Base-by-base conservation (phyloP, 768 basidiomycete genomes). In the Suillus clintonianus region DNA sequence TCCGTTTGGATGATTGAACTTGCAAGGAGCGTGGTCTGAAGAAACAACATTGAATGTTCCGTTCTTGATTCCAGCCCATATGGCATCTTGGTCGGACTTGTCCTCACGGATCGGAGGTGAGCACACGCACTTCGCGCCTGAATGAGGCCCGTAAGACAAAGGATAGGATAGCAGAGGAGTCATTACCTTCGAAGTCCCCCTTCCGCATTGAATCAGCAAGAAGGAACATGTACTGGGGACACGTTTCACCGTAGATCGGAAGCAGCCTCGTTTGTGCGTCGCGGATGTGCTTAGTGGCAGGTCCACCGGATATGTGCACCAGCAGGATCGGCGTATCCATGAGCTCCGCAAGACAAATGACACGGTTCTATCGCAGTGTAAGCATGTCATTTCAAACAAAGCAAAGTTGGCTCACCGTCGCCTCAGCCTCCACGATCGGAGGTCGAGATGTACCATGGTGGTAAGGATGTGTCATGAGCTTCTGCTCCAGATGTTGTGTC, bases 21-120 rank as follows among this genome's bases (percentile, higher is more conserved):
- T 71, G 59, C 65, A 70, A 6, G 77, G 75, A 1, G 74, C 73
- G 56, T 78, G 77, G 51, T 78, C 77, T 15, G 69, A 71, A 3
- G 74, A 76, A 48, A 73, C 65, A 15, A 73, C 65, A 5, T 72
- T 76, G 56, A 77, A 73, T 3, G 77, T 69, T 19, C 64, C 64
- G 34, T 68, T 68, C 27, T 59, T 59, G 10, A 68, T 61, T 14
- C 68, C 68, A 1, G 61, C 47, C 68, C 68, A 69, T 27, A 69
- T 68, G 11, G 65, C 61, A 6, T 68, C 68, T 64, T 64, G 56
- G 36, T 69, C 68, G 19, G 45, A 56, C 27, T 62, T 60, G 41
- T 68, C 57, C 22, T 68, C 67, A 19, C 68, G 42, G 13, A 65
- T 47, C 17, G 68, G 68, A 36, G 68, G 68, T 15, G 68, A 65